These are phyloP conservation scores for Coemansia sp. DNA, from an alignment of 192 early-diverging fungal species.

Conservation along the genomic window DNA sequence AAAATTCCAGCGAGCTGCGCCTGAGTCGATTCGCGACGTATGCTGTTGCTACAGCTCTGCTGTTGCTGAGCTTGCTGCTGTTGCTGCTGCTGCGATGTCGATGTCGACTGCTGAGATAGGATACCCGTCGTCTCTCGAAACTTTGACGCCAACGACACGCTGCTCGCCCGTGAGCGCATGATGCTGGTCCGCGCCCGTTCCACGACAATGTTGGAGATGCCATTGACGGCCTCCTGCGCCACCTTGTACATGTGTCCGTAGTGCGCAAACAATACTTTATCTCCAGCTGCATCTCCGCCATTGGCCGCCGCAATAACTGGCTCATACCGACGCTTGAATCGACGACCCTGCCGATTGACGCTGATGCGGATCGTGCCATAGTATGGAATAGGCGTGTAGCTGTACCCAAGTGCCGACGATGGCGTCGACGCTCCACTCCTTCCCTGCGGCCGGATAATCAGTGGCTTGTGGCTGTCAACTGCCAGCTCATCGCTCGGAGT, in stretches of 20 bases:
- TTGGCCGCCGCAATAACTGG: conserved; percentile 17
- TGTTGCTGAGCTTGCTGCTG: conserved; percentile 16
- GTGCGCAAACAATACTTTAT: conserved; percentile 49
- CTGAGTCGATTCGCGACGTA: conserved; percentile 23
- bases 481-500: conserved; percentile 9
- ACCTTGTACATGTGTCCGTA: conserved; percentile 42
- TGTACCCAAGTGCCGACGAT: conserved; percentile 20
- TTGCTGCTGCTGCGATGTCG: not conserved
- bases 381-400: conserved; percentile 59
- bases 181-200: conserved; percentile 49
- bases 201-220: conserved; percentile 34
- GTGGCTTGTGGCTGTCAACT: conserved; percentile 11
- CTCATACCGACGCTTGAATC: conserved; percentile 24
- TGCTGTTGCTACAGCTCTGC: not conserved
- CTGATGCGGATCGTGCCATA: conserved; percentile 65
- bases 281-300: conserved; percentile 21
- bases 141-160: conserved; percentile 45
- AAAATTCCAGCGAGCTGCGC: not conserved
- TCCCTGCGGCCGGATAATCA: conserved; percentile 37
- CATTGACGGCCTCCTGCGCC: conserved; percentile 31
- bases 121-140: conserved; percentile 21
- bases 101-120: conserved; percentile 14
- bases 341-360: conserved; percentile 40
- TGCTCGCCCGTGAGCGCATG: conserved; percentile 53
- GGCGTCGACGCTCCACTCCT: conserved; percentile 24